phyloP scores from a whole-genome alignment of 2,329 filamentous ascomycete species.

The Monilinia fructigena region DNA sequence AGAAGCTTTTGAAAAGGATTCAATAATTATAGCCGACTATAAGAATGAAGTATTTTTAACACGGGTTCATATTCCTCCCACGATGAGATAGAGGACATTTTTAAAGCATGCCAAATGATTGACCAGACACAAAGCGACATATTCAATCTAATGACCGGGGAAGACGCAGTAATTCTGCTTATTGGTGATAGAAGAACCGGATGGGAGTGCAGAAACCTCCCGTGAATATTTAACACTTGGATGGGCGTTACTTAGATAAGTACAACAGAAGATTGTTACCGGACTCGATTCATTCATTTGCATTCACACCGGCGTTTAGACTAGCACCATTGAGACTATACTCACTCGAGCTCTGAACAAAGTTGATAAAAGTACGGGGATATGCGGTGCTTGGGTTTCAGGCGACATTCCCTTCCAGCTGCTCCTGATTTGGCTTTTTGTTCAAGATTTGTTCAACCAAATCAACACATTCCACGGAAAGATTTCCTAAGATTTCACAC shows the following conservation, averaged over 20 bases:
- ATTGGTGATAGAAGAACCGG: background rate
- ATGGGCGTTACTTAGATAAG: background rate
- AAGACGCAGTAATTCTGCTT: background rate
- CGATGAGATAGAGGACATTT: slow-evolving; percentile 27
- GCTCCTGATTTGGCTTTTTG: background rate
- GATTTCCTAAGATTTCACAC: too few species aligned
- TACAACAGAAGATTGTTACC: background rate
- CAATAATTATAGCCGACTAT: background rate
- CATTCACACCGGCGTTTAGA: too few species aligned
- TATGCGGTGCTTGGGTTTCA: background rate
- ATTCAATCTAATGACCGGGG: background rate
- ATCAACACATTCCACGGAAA: background rate
- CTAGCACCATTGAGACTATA: background rate
- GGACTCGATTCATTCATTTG: background rate
- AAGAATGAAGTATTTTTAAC: slow-evolving; percentile 26
- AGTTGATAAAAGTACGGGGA: background rate
- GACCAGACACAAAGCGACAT: background rate
- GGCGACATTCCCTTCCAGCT: background rate
- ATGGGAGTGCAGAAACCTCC: background rate
- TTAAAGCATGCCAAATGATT: background rate
- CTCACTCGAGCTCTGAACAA: background rate
- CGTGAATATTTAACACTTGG: background rate
- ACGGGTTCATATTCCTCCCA: slow-evolving; percentile 27
- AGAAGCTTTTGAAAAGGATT: background rate
- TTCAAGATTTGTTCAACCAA: background rate